Base-by-base conservation (phyloP, 1,284 basidiomycete genomes). In the Fomitopsis schrenkii region DNA sequence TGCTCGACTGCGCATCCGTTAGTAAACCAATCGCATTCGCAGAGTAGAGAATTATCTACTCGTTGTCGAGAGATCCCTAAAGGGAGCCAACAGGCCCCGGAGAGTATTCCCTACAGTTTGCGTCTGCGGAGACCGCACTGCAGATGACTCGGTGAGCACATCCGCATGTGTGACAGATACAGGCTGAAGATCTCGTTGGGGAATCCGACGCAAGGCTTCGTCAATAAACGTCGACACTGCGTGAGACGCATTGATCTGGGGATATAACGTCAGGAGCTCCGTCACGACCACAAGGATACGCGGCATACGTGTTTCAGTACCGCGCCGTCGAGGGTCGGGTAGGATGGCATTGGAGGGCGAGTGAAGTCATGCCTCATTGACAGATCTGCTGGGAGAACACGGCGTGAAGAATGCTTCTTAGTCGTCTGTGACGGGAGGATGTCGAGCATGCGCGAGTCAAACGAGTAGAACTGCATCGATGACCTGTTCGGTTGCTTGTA, bases 1-100 rank as follows among this genome's bases (percentile, higher is more conserved):
- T 73, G 72, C 22, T 69, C 67, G 48, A 63, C 68, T 69, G 22
- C 15, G 19, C 3, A 7, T 35, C 5, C 14, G 41, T 58, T 38
- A 48, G 44, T 36, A 1, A 3, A 28, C n/a, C 3, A 6, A 15
- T 15, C 10, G 19, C 10, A 35, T 3, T 5, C 7, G 5, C 3
- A 15, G 14, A n/a, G 30, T 14, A 33, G 2, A 45, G 14, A 45
- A 61, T 5, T 38, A 67, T 5, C 30, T 33, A 33, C 66, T 60
- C 22, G 67, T 63, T 1, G 63, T 59, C 3, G 66, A 66, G 7
- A 62, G 33, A 8, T 57, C 63, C 12, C 64, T 59, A 17, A 57
- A 30, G 7, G 57, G 17, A 12, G 12, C 5, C 9, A 36, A 45
- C 4, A 26, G 1, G 5, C 17, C 5, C 19, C 35, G 33, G 17